phyloP scores from a whole-genome alignment of 2,329 filamentous ascomycete species.

The Aspergillus tamarii region DNA sequence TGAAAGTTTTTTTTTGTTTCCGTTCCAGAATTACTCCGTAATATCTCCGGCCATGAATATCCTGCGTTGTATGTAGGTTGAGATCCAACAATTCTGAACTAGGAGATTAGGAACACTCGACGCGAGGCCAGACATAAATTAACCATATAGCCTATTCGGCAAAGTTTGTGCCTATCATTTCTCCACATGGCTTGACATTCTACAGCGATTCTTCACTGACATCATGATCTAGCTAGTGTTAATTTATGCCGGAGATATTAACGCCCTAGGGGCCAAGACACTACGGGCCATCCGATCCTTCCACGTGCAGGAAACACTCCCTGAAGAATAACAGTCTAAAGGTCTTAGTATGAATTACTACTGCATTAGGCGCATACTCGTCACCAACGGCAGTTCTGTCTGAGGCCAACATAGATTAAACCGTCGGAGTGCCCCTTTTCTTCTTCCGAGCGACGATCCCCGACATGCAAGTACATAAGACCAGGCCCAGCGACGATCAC shows the following conservation, averaged over 20 bases:
- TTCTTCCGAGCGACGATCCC: background rate
- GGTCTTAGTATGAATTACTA: background rate
- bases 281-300: constrained; percentile 1
- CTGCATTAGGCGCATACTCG: background rate
- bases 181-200: background rate
- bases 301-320: background rate
- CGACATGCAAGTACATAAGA: background rate
- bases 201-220: background rate
- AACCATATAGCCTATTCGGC: background rate
- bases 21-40: background rate
- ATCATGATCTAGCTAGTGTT: background rate
- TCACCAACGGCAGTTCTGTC: background rate
- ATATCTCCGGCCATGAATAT: background rate
- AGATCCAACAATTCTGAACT: background rate
- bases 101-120: background rate
- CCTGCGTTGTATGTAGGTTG: no score
- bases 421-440: background rate
- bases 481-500: background rate
- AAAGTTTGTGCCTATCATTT: background rate
- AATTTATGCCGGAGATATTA: background rate
- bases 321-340: background rate
- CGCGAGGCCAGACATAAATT: background rate
- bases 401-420: background rate
- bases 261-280: background rate
- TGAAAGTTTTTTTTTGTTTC: background rate